Conservation (phyloP, 805 yeast species). For the Barnettozyma wickerhamii region DNA sequence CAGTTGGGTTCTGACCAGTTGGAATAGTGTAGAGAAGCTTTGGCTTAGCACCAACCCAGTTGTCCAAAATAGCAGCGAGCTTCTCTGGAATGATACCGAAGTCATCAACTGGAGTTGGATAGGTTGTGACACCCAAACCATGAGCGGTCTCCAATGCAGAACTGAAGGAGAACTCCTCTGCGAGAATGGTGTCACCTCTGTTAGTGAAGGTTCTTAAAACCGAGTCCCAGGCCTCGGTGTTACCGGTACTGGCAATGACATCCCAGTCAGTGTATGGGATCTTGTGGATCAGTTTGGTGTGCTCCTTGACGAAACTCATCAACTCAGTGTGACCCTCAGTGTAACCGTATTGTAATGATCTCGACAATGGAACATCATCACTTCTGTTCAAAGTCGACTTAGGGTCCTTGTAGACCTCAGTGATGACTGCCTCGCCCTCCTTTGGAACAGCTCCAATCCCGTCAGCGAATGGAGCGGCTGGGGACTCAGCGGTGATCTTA, state of each 20-base stretch:
- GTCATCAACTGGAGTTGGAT: conserved; percentile 76
- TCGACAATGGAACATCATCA: conserved; percentile 66
- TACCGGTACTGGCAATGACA: conserved; percentile 67
- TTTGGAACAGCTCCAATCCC: conserved; percentile 68
- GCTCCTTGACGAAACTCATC: conserved; percentile 64
- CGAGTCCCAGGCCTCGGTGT: conserved; percentile 89
- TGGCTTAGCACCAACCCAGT: conserved; percentile 76
- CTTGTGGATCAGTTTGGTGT: conserved; percentile 50
- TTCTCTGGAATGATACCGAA: conserved; percentile 74
- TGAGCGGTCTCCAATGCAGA: conserved; percentile 80
- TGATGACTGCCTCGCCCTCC: conserved; percentile 32
- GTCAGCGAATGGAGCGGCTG: conserved; percentile 71
- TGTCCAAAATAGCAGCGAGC: conserved; percentile 53
- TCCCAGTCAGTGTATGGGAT: conserved; percentile 67
- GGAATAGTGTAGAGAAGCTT: conserved; percentile 85
- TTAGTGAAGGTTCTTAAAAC: conserved; percentile 70
- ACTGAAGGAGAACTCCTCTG: conserved; percentile 79
- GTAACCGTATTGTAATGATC: conserved; percentile 89
- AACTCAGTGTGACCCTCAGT: conserved; percentile 80
- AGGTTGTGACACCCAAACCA: conserved; percentile 62
- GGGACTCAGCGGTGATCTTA: conserved; percentile 61
- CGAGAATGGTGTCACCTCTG: conserved; percentile 78
- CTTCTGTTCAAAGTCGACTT: conserved; percentile 30
- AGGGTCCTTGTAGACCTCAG: conserved; percentile 39
- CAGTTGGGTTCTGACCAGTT: conserved; percentile 98